Percentiles rank a stretch among this genome's conserved stretches.
phyloP scores from a whole-genome alignment of 352 stramenopile genomes.

The Phytopythium helicoides region DNA sequence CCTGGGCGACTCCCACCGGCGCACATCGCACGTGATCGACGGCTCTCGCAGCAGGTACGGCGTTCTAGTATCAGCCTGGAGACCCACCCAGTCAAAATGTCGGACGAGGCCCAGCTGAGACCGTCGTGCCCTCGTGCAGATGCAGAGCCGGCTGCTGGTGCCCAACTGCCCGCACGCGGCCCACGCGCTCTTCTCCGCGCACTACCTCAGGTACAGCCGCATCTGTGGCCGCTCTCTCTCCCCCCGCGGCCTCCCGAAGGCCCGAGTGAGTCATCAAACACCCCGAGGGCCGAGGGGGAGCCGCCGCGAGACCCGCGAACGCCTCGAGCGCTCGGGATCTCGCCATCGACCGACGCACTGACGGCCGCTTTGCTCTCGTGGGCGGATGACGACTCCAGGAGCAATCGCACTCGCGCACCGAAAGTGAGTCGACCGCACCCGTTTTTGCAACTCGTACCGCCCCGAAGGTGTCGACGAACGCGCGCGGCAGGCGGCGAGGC shows the following conservation, averaged over 20 bases:
- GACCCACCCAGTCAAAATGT: too few species aligned
- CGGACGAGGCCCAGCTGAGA: too few species aligned
- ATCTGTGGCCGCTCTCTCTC: not conserved
- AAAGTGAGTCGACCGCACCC: constrained; percentile 25
- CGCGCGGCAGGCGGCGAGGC: not conserved
- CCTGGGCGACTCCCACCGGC: too few species aligned
- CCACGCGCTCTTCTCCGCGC: constrained; percentile 13
- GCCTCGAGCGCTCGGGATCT: too few species aligned
- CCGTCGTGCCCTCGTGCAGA: not conserved
- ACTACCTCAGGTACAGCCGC: constrained; percentile 2
- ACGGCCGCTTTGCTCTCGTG: not conserved
- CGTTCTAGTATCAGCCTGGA: too few species aligned
- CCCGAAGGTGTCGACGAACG: not conserved
- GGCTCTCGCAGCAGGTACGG: too few species aligned
- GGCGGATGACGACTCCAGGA: constrained; percentile 9
- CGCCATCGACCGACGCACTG: not conserved
- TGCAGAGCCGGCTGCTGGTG: constrained; percentile 28
- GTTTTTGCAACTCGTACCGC: not conserved
- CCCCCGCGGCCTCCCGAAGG: not conserved
- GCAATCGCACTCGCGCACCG: constrained; percentile 37
- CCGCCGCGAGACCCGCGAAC: too few species aligned
- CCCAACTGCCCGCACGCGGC: constrained; percentile 19
- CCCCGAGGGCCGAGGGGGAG: too few species aligned
- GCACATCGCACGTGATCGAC: too few species aligned
- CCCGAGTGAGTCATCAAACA: not conserved